Evolutionary conservation across 306 rosid genomes (phyloP).

Genomic region (Ormosia emarginata): DNA sequence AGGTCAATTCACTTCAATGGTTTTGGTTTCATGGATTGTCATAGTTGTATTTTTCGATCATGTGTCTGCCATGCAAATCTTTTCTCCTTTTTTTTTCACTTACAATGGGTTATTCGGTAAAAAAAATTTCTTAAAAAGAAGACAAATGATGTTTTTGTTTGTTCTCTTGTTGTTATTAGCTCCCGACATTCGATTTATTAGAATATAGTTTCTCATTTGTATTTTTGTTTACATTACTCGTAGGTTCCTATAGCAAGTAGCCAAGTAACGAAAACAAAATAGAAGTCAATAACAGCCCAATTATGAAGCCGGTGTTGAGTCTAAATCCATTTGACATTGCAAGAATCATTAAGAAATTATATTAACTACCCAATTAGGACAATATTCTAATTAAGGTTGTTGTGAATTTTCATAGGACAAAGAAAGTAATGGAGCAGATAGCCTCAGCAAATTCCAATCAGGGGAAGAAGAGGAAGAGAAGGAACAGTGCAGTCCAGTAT

Average conservation of each 20-base stretch:
- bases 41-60: conserved; percentile 21
- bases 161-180: conserved; percentile 20
- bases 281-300: conserved; percentile 35
- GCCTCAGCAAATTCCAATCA: conserved; percentile 41
- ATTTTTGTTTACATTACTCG: conserved; percentile 17
- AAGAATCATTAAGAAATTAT: conserved; percentile 17
- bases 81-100: neutral
- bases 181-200: conserved; percentile 28
- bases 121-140: neutral
- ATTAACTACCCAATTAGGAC: conserved; percentile 25
- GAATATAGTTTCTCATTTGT: conserved; percentile 23
- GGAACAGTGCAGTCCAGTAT: conserved; percentile 93
- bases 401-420: conserved; percentile 44
- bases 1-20: conserved; percentile 36
- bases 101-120: neutral
- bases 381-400: conserved; percentile 20
- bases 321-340: conserved; percentile 22
- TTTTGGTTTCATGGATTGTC: conserved; percentile 5
- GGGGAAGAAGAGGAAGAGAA: conserved; percentile 74
- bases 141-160: conserved; percentile 34
- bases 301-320: conserved; percentile 31
- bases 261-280: neutral
- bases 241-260: neutral
- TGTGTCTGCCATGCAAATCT: conserved; percentile 29
- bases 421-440: conserved; percentile 32